A percentile compares a stretch with the other conserved stretches of the same genome.
Evolutionary conservation across 2,329 filamentous ascomycete genomes (phyloP).

Genomic region (Zymoseptoria ardabiliae): DNA sequence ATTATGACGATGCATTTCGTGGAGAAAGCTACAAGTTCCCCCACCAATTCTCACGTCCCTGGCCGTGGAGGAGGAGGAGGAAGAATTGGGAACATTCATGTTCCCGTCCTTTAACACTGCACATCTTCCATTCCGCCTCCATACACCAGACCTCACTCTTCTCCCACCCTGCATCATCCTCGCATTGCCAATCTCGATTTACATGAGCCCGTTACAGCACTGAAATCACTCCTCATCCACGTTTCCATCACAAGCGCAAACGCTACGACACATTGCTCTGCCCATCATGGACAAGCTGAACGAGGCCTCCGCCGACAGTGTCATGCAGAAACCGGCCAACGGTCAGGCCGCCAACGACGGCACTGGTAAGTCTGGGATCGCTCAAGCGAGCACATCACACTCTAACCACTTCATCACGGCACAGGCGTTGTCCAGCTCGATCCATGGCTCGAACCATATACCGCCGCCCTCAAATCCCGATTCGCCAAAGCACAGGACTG

Average conservation of each 20-base stretch:
- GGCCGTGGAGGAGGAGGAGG: not conserved
- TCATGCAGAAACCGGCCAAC: conserved; percentile 39
- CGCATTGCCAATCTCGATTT: not conserved
- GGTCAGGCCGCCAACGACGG: conserved; percentile 58
- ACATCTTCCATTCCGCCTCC: not conserved
- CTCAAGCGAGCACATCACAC: not conserved
- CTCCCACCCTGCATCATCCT: not conserved
- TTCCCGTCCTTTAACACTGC: too few relatives aligned
- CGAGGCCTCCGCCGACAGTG: conserved; percentile 39
- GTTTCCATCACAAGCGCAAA: not conserved
- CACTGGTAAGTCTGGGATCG: conserved; percentile 48
- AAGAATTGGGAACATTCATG: not conserved
- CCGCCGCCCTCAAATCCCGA: conserved; percentile 65
- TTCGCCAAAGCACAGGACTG: conserved; percentile 75
- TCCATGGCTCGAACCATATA: conserved; percentile 82
- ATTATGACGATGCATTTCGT: not conserved
- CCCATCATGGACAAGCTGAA: conserved; percentile 36
- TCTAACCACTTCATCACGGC: conserved; percentile 13
- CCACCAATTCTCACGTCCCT: not conserved
- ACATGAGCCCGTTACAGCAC: too few relatives aligned
- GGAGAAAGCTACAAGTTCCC: not conserved
- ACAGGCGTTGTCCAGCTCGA: conserved; percentile 80
- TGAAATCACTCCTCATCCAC: too few relatives aligned
- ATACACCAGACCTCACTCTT: not conserved
- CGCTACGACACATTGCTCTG: not conserved